phyloP scores from a whole-genome alignment of 2,329 filamentous ascomycete species.

The Pseudocercospora macadamiae region DNA sequence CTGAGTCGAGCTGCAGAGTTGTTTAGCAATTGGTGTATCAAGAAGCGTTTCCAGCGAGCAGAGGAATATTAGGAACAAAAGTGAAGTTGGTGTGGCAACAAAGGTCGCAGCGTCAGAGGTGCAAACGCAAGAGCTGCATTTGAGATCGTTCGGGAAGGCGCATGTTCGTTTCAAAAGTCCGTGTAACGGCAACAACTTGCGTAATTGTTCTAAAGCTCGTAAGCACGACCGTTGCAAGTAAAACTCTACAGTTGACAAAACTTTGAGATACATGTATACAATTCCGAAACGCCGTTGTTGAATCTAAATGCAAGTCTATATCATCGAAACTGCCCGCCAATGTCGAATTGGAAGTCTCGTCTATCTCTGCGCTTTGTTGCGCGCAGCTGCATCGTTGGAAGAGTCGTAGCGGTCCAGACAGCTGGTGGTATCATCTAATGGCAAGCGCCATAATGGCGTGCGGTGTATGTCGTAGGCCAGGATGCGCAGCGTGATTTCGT shows the following conservation, averaged over 20 bases:
- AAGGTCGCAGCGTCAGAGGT: not conserved
- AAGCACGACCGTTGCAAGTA: not conserved
- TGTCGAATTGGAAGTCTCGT: constrained; percentile 2
- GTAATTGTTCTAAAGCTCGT: not conserved
- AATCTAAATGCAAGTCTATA: not conserved
- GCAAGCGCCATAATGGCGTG: not conserved
- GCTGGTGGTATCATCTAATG: not conserved
- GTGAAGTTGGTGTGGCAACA: not conserved
- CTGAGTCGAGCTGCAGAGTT: not conserved
- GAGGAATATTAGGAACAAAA: not conserved
- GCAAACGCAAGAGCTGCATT: not conserved
- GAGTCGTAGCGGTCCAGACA: not conserved
- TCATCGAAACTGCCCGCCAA: not conserved
- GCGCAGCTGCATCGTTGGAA: not conserved
- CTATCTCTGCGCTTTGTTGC: not conserved
- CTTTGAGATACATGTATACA: no score
- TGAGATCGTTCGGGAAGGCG: not conserved
- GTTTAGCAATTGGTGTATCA: not conserved
- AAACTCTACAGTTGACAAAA: no score
- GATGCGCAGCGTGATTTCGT: not conserved
- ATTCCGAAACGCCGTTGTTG: not conserved
- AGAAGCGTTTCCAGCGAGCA: not conserved
- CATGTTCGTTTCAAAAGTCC: not conserved
- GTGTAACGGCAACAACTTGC: not conserved
- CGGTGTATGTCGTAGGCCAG: not conserved